These are phyloP conservation scores for Neospora caninum DNA, from an alignment of 169 alveolate genomes.

Conservation along the genomic window DNA sequence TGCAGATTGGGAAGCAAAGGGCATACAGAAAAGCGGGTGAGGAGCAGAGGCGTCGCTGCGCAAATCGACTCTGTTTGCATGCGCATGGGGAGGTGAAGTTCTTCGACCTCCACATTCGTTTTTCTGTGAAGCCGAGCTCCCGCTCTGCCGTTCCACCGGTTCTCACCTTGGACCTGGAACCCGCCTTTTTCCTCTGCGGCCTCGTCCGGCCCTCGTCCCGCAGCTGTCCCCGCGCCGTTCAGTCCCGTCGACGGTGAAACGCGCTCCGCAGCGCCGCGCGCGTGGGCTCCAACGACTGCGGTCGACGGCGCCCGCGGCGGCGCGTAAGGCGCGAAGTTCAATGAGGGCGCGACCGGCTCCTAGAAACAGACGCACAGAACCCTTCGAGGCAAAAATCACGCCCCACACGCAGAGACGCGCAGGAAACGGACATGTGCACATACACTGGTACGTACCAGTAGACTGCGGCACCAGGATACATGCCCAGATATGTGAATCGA, in stretches of 20 bases:
- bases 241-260: background rate
- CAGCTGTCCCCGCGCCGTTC: background rate
- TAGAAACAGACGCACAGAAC: background rate
- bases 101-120: too few species aligned
- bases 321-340: conserved; percentile 8
- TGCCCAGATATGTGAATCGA: background rate
- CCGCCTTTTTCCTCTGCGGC: conserved; percentile 8
- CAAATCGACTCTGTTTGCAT: too few species aligned
- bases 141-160: too few species aligned
- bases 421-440: background rate
- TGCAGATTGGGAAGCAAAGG: too few species aligned
- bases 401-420: background rate
- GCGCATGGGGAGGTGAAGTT: too few species aligned
- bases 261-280: background rate
- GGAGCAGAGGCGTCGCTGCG: too few species aligned
- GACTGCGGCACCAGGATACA: background rate
- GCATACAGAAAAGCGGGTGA: too few species aligned
- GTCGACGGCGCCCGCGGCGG: conserved; percentile 13
- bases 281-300: background rate
- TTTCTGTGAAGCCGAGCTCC: too few species aligned
- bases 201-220: background rate
- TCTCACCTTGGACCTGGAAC: background rate
- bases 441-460: too few species aligned
- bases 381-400: background rate
- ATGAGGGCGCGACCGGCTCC: background rate